phyloP scores from a whole-genome alignment of 768 basidiomycete species.

The Daedaleopsis sinensis region DNA sequence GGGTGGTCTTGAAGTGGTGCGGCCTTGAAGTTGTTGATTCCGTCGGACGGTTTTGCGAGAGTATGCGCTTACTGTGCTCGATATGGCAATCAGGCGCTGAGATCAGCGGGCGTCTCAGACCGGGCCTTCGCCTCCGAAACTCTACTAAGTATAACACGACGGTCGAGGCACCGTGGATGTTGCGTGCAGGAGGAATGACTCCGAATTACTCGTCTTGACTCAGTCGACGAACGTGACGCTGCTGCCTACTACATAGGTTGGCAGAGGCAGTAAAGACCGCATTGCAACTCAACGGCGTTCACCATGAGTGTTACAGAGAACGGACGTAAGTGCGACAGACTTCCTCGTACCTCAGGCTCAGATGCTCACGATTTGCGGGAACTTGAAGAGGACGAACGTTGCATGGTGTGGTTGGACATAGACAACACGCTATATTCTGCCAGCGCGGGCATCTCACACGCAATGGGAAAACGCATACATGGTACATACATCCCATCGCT shows the following conservation, averaged over 20 bases:
- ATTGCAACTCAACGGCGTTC: too few relatives aligned
- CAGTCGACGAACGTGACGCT: neutral
- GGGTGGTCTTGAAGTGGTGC: conserved; percentile 42
- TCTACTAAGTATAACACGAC: neutral
- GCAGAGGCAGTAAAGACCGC: too few relatives aligned
- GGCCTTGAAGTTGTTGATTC: conserved; percentile 24
- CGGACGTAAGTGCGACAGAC: neutral
- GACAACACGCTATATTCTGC: conserved; percentile 89
- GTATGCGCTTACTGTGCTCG: conserved; percentile 10
- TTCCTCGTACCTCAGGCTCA: neutral
- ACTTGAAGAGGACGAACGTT: conserved; percentile 50
- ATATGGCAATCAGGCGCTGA: conserved; percentile 11
- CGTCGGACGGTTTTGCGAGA: conserved; percentile 21
- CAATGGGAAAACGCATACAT: conserved; percentile 81
- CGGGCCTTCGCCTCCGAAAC: neutral
- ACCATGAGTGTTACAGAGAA: neutral
- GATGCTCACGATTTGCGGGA: neutral
- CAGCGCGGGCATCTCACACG: conserved; percentile 70
- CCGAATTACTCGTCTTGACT: neutral
- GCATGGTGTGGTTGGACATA: conserved; percentile 80
- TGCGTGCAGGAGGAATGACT: too few relatives aligned
- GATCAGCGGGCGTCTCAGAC: conserved; percentile 3
- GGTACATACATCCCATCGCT: conserved; percentile 41
- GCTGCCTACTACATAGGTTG: too few relatives aligned
- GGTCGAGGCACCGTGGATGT: too few relatives aligned